A percentile compares a stretch with the other conserved stretches of the same genome.
Conservation (phyloP, 2,329 filamentous ascomycete species). For the Neocucurbitaria cava region DNA sequence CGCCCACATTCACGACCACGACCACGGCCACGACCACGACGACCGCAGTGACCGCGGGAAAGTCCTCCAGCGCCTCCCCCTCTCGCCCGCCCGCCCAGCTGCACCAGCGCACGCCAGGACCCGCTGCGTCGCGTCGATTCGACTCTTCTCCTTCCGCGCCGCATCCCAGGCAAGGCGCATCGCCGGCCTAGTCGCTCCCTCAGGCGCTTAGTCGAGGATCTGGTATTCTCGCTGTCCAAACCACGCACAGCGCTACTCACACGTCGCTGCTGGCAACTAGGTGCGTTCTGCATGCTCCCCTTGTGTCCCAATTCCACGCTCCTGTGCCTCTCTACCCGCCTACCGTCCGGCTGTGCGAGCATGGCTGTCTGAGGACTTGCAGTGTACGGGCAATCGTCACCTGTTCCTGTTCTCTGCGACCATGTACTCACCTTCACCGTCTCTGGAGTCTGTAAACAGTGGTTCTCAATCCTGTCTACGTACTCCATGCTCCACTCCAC, state of each 20-base stretch:
- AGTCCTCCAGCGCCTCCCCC: constrained; percentile 4
- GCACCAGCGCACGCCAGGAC: constrained; percentile 7
- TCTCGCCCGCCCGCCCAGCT: constrained; percentile 3
- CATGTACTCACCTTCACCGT: constrained; percentile 14
- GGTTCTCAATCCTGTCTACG: constrained; percentile 5
- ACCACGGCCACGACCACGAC: constrained; percentile 3
- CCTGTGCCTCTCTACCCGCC: constrained; percentile 7
- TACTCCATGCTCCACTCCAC: constrained; percentile 6
- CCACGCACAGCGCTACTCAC: constrained; percentile 31
- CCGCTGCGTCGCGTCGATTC: constrained; percentile 12
- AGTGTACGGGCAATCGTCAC: constrained; percentile 10
- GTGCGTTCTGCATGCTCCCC: constrained; percentile 38
- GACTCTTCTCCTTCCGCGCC: constrained; percentile 30
- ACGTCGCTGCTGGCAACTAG: constrained; percentile 35
- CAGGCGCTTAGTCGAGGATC: constrained; percentile 52
- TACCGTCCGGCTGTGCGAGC: constrained; percentile 3
- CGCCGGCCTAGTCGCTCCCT: constrained; percentile 47
- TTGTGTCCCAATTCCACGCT: constrained; percentile 21
- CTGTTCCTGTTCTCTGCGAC: constrained; percentile 13
- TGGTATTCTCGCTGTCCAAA: constrained; percentile 50
- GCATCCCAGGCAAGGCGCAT: constrained; percentile 39
- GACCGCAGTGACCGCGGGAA: neutral
- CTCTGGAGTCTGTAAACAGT: constrained; percentile 7
- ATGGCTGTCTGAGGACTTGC: constrained; percentile 9
- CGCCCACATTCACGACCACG: constrained; percentile 1